phyloP scores from a whole-genome alignment of 345 rosid genomes.

The Angophora floribunda region DNA sequence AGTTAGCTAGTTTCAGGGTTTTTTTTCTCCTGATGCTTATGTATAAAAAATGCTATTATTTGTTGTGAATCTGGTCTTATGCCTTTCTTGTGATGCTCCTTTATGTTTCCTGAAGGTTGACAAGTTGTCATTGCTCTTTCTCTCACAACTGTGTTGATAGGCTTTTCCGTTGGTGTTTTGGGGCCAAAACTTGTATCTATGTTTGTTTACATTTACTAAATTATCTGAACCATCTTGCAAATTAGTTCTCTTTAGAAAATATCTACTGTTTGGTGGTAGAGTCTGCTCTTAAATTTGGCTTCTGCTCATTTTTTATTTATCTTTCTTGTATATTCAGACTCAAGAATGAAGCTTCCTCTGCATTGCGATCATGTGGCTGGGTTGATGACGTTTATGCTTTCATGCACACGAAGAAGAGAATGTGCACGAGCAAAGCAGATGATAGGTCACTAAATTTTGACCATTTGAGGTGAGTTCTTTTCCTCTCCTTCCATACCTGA shows the following conservation, averaged over 20 bases:
- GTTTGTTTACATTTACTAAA: neutral
- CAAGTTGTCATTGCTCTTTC: neutral
- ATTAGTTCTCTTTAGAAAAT: neutral
- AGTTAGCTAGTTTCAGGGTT: neutral
- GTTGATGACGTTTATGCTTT: slow-evolving; percentile 36
- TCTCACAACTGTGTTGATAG: neutral
- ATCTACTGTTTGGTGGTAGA: neutral
- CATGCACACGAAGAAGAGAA: slow-evolving; percentile 60
- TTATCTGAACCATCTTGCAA: neutral
- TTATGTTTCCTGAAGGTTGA: neutral
- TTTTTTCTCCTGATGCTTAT: neutral
- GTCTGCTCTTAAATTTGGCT: neutral
- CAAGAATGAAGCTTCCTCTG: slow-evolving; percentile 43
- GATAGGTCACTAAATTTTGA: slow-evolving; percentile 7
- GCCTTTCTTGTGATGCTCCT: neutral
- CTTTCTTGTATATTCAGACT: slow-evolving; percentile 31
- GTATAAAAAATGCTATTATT: neutral
- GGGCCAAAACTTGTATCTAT: neutral
- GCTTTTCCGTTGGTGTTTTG: neutral
- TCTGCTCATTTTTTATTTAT: neutral
- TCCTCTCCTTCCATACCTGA: neutral
- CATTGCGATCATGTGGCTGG: slow-evolving; percentile 72
- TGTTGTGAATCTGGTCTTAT: neutral
- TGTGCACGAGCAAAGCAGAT: slow-evolving; percentile 22
- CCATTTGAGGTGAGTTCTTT: slow-evolving; percentile 53